Evolutionary conservation across 495 filamentous ascomycete genomes (phyloP).

Genomic region (Penicillium manginii): DNA sequence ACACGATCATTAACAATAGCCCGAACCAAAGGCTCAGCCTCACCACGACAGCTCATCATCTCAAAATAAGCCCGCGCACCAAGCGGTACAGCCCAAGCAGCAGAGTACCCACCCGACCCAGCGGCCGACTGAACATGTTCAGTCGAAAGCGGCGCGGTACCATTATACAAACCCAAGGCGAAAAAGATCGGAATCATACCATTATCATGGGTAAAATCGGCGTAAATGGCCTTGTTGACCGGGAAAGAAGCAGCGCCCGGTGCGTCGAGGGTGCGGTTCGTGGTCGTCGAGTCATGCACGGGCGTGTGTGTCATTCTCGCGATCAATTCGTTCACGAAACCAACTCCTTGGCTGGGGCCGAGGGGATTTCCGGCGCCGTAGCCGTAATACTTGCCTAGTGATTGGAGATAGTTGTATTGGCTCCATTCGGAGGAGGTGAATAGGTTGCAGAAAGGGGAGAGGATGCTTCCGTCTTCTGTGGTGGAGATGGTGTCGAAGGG

Average conservation of each 20-base stretch:
- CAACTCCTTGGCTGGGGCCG: conserved; percentile 79
- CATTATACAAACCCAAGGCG: conserved; percentile 75
- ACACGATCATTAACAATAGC: conserved; percentile 84
- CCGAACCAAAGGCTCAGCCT: conserved; percentile 64
- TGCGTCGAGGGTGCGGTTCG: conserved; percentile 72
- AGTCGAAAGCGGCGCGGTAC: conserved; percentile 50
- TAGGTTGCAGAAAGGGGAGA: conserved; percentile 71
- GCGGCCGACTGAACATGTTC: conserved; percentile 48
- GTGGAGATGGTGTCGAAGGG: conserved; percentile 75
- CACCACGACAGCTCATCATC: conserved; percentile 70
- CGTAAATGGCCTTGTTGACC: conserved; percentile 65
- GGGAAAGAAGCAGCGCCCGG: conserved; percentile 65
- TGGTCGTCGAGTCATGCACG: conserved; percentile 70
- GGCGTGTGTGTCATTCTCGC: conserved; percentile 70
- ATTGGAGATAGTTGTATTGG: conserved; percentile 75
- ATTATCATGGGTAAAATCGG: conserved; percentile 90
- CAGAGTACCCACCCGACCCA: conserved; percentile 61
- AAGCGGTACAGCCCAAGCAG: conserved; percentile 80
- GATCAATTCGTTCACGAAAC: conserved; percentile 82
- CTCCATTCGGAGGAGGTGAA: conserved; percentile 73
- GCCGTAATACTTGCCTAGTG: conserved; percentile 79
- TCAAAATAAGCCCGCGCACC: conserved; percentile 78
- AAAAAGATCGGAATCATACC: conserved; percentile 73
- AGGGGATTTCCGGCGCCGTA: conserved; percentile 75
- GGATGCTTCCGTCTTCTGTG: conserved; percentile 29